A percentile compares a stretch with the other conserved stretches of the same genome.
These are phyloP conservation scores for Heliamphora pulchella DNA, from an alignment of 179 eudicot genomes.

Conservation along the genomic window DNA sequence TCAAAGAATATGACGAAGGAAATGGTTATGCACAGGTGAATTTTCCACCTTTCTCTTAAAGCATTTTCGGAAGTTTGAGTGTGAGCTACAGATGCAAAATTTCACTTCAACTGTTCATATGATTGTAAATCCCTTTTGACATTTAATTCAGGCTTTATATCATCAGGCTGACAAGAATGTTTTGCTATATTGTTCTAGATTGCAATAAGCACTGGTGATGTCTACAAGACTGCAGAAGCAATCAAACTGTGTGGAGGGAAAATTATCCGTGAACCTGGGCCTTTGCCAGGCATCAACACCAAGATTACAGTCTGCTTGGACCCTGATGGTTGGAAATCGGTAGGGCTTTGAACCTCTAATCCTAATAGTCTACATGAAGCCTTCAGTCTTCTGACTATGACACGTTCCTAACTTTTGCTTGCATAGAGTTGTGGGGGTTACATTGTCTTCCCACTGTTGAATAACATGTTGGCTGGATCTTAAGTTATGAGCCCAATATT, in stretches of 20 bases:
- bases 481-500: too few relatives aligned
- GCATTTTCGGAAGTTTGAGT: background rate
- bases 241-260: conserved; percentile 52
- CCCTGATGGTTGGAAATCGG: conserved; percentile 88
- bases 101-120: background rate
- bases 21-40: conserved; percentile 71
- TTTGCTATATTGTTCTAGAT: conserved; percentile 40
- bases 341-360: conserved; percentile 21
- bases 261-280: conserved; percentile 57
- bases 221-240: conserved; percentile 69
- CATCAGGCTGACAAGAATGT: background rate
- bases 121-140: background rate
- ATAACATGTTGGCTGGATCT: background rate
- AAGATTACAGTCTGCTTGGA: conserved; percentile 78
- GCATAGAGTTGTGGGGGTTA: background rate
- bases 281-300: conserved; percentile 66
- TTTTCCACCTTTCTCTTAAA: background rate
- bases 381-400: conserved; percentile 1
- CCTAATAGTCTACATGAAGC: background rate
- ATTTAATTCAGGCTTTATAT: background rate
- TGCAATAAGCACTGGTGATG: conserved; percentile 71
- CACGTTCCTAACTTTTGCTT: background rate
- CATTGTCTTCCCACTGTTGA: background rate
- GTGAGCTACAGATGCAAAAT: conserved; percentile 4
- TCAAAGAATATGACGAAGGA: conserved; percentile 62